Evolutionary conservation across 257 asterid genomes (phyloP).

Genomic region (Nicotiana benthamiana): DNA sequence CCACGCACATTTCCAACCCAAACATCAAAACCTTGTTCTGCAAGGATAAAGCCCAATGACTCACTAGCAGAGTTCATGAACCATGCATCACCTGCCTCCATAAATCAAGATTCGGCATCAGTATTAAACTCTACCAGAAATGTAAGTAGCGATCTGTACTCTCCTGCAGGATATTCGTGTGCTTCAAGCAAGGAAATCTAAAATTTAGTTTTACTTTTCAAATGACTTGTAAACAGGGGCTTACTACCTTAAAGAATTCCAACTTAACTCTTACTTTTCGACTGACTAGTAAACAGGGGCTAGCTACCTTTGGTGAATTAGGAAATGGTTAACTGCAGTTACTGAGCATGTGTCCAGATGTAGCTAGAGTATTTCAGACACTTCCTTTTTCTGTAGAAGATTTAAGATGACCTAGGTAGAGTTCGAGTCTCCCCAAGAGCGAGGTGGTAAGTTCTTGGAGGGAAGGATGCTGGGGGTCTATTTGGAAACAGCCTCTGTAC

Average conservation of each 20-base stretch:
- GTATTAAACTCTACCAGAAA: neutral
- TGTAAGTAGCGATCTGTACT: neutral
- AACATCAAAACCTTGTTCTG: constrained; percentile 85
- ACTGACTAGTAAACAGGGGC: neutral
- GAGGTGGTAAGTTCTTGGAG: too few relatives aligned
- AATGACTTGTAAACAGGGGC: neutral
- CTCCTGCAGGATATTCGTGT: neutral
- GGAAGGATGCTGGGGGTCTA: too few relatives aligned
- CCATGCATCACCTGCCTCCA: constrained; percentile 98
- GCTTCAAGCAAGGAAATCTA: neutral
- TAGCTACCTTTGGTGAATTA: neutral
- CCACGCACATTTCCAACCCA: constrained; percentile 99
- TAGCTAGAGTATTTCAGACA: neutral
- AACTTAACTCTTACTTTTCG: neutral
- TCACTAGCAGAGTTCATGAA: constrained; percentile 70
- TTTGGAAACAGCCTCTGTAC: too few relatives aligned
- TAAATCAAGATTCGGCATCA: constrained; percentile 5
- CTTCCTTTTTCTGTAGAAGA: neutral
- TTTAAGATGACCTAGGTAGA: neutral
- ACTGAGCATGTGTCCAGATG: neutral
- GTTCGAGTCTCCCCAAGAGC: too few relatives aligned
- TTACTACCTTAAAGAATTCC: neutral
- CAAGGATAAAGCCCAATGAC: constrained; percentile 93
- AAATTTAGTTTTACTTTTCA: neutral
- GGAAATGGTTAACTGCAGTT: neutral